These are phyloP conservation scores for Pachyrhizus erosus DNA, from an alignment of 306 rosid genomes.

Conservation along the genomic window DNA sequence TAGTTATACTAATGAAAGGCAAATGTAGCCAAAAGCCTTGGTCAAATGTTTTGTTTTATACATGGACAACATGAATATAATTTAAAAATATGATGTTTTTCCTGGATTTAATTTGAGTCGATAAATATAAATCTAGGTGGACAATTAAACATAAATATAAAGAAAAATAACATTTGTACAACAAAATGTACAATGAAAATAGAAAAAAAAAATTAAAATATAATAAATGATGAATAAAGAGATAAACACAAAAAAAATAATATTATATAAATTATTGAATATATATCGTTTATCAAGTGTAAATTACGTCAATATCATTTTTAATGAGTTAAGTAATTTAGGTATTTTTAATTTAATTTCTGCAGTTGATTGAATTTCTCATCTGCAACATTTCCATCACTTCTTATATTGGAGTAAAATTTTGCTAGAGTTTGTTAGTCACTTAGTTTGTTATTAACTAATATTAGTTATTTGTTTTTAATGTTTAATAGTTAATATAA, in stretches of 20 bases:
- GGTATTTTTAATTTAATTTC: neutral
- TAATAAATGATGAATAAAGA: too few relatives aligned
- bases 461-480: too few relatives aligned
- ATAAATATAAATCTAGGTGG: neutral
- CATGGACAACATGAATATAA: neutral
- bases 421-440: too few relatives aligned
- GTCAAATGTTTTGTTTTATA: neutral
- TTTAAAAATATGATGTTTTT: constrained; percentile 4
- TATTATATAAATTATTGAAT: too few relatives aligned
- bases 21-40: neutral
- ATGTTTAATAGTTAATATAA: too few relatives aligned
- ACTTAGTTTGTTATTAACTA: too few relatives aligned
- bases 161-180: too few relatives aligned
- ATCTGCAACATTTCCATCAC: neutral
- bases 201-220: too few relatives aligned
- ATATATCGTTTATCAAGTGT: too few relatives aligned
- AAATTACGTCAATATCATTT: neutral
- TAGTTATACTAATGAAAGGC: constrained; percentile 2
- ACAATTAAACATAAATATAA: neutral
- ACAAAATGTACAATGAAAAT: too few relatives aligned
- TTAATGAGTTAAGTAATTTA: neutral
- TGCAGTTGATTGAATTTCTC: neutral
- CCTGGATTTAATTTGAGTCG: neutral
- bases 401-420: neutral
- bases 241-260: too few relatives aligned